Percentiles rank a stretch among this genome's conserved stretches.
Evolutionary conservation across 1,139 yeast genomes (phyloP).

Genomic region (Suhomyces taliae): DNA sequence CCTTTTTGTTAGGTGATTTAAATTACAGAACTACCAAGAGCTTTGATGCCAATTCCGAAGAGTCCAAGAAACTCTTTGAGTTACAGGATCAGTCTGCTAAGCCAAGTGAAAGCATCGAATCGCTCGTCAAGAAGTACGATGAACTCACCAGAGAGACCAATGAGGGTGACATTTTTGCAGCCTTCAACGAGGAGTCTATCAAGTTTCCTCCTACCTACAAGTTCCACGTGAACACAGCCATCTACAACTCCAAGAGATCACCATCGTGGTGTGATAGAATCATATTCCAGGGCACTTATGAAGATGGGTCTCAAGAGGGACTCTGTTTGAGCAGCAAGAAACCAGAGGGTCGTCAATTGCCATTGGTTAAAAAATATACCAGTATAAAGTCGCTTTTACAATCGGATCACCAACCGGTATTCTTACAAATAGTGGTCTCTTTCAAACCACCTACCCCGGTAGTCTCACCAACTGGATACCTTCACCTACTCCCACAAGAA

Average conservation of each 20-base stretch:
- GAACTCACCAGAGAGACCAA: constrained; percentile 54
- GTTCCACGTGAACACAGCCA: constrained; percentile 48
- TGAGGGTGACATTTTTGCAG: constrained; percentile 51
- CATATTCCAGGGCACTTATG: constrained; percentile 53
- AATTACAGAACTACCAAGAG: constrained; percentile 64
- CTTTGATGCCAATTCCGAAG: constrained; percentile 12
- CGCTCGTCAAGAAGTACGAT: constrained; percentile 45
- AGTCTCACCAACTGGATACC: constrained; percentile 42
- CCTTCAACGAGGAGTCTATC: constrained; percentile 64
- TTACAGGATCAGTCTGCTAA: constrained; percentile 7
- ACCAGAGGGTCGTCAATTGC: constrained; percentile 15
- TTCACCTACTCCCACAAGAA: constrained; percentile 35
- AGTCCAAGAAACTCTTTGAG: constrained; percentile 2
- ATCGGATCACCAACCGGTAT: constrained; percentile 49
- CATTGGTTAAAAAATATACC: constrained; percentile 37
- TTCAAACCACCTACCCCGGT: constrained; percentile 42
- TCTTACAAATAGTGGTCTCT: constrained; percentile 46
- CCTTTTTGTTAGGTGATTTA: constrained; percentile 79
- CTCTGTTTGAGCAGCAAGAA: constrained; percentile 5
- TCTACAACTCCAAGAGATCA: constrained; percentile 57
- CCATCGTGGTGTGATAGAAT: constrained; percentile 94
- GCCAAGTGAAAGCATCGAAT: constrained; percentile 17
- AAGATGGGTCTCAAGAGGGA: constrained; percentile 4
- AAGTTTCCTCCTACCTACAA: constrained; percentile 78
- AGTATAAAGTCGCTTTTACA: constrained; percentile 34